A percentile compares a stretch with the other conserved stretches of the same genome.
Conservation (phyloP, 345 rosid species). For the Salix koriyanagi region DNA sequence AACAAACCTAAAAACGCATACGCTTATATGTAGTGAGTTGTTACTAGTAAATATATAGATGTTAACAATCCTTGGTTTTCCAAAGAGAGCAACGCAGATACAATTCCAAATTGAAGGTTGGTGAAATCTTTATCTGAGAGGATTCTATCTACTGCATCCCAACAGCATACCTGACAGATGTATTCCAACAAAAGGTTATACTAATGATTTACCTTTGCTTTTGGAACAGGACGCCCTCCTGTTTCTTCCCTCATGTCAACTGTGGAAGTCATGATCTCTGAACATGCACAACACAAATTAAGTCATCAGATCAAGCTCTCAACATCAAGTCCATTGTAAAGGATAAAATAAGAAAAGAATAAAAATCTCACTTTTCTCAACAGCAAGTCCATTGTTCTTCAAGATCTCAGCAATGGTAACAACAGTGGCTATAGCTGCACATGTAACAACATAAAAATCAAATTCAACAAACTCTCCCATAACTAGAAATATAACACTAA, state of each 20-base stretch:
- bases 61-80: neutral
- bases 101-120: neutral
- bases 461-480: neutral
- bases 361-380: conserved; percentile 53
- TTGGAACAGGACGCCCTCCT: conserved; percentile 55
- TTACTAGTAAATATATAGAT: neutral
- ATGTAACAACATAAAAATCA: neutral
- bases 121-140: neutral
- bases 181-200: neutral
- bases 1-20: neutral
- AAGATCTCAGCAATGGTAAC: conserved; percentile 75
- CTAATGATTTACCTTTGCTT: conserved; percentile 50
- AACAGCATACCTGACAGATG: neutral
- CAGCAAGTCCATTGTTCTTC: conserved; percentile 67
- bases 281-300: neutral
- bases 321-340: neutral
- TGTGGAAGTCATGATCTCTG: conserved; percentile 52
- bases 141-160: neutral
- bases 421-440: conserved; percentile 62
- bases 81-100: neutral
- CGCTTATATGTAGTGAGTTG: neutral
- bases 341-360: neutral
- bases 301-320: neutral
- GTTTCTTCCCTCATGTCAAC: conserved; percentile 58
- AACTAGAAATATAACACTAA: neutral